Base-by-base conservation (phyloP, 345 rosid species). In the Tarenaya hassleriana region DNA sequence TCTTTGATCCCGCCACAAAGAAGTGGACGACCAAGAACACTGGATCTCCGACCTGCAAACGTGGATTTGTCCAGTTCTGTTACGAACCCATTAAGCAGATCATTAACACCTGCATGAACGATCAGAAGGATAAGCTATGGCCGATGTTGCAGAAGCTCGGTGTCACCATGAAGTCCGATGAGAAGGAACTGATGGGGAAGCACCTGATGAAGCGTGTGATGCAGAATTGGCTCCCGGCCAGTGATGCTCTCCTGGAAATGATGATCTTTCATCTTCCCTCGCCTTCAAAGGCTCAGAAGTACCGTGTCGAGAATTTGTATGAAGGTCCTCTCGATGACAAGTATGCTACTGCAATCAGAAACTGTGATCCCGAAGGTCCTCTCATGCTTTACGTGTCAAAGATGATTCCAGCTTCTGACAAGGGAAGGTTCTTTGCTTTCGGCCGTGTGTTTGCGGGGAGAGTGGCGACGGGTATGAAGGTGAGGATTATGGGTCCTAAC, bases 151-250 rank as follows among this genome's bases (percentile, higher is more conserved):
- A n/a, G n/a, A n/a, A n/a, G n/a, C n/a, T n/a, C n/a, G n/a, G n/a
- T n/a, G 73, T 75, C 4, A 47, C 57, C 10, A 69, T 81, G 82
- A 81, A 81, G 73, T 35, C 76, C 1, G 84, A 81, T 0, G 88
- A 81, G 73, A 81, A 78, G 63, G 84, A 78, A 0, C 50, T 75
- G 71, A 69, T 71, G 77, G 88, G 78, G 6, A 77, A 81, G 69
- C 69, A 76, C 1, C 41, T 81, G 79, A 81, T 81, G 88, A 81
- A 78, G 72, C 82, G 88, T 49, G 88, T 81, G 11, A 74, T 81
- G 88, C 84, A 81, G 73, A 78, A 76, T 5, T 81, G 88, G 88
- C 80, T 81, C 16, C 84, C 88, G 0, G 82, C 84, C 4, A 78
- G 82, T 17, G 50, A 0, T 34, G 88, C 84, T 43, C 75, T 81